phyloP scores from a whole-genome alignment of 2,329 filamentous ascomycete genomes.

The Curvularia eragrostidis region DNA sequence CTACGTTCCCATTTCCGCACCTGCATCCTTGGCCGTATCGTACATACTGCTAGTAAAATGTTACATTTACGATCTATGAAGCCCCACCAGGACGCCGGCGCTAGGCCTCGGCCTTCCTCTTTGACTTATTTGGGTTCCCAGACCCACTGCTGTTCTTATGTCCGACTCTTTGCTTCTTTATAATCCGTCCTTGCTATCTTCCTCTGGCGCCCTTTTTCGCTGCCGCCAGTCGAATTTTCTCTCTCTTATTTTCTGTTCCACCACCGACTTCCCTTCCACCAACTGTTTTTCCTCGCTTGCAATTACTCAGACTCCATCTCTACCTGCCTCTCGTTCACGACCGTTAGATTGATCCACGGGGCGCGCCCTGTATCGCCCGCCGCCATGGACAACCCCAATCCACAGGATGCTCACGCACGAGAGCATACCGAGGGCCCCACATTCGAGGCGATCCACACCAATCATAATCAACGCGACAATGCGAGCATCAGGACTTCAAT shows the following conservation, averaged over 20 bases:
- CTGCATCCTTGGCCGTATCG: neutral
- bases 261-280: neutral
- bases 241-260: constrained; percentile 22
- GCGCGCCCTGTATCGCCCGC: constrained; percentile 27
- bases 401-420: constrained; percentile 27
- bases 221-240: constrained; percentile 1
- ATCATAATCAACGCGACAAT: constrained; percentile 24
- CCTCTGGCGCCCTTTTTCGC: neutral
- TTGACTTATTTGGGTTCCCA: constrained; percentile 6
- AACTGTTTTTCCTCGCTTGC: constrained; percentile 13
- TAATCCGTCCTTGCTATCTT: constrained; percentile 1
- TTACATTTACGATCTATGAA: constrained; percentile 13
- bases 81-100: constrained; percentile 13
- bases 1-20: neutral
- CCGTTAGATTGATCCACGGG: constrained; percentile 12
- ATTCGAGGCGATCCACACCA: constrained; percentile 41
- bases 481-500: constrained; percentile 32
- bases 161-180: constrained; percentile 25
- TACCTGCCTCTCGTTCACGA: neutral
- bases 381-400: constrained; percentile 37
- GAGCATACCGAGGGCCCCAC: constrained; percentile 35
- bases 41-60: neutral
- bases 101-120: constrained; percentile 12
- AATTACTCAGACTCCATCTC: constrained; percentile 13
- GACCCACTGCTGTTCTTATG: constrained; percentile 16